Evolutionary conservation across 2,329 filamentous ascomycete species (phyloP).

Genomic region (Ascochyta clinopodiicola): DNA sequence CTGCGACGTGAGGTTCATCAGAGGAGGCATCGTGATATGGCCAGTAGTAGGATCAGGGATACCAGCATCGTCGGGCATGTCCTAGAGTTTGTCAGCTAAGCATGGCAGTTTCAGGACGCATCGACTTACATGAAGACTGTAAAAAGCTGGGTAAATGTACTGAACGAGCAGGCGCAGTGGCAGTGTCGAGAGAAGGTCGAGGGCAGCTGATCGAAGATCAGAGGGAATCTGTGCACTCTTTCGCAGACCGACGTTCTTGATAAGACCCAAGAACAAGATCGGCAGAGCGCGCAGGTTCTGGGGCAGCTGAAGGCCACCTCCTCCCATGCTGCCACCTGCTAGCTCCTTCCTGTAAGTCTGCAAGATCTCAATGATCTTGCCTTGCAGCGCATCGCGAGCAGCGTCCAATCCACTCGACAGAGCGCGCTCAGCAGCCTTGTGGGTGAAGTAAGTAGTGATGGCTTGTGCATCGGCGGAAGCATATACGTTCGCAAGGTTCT

Average conservation of each 20-base stretch:
- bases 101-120: not conserved
- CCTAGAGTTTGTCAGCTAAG: constrained; percentile 73
- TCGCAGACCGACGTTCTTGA: constrained; percentile 77
- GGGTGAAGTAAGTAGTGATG: constrained; percentile 91
- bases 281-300: constrained; percentile 89
- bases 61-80: constrained; percentile 95
- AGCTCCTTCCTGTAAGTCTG: constrained; percentile 97
- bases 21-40: constrained; percentile 85
- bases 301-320: constrained; percentile 88
- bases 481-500: constrained; percentile 88
- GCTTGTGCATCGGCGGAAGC: constrained; percentile 94
- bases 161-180: constrained; percentile 89
- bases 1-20: constrained; percentile 86
- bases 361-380: constrained; percentile 89
- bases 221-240: constrained; percentile 49
- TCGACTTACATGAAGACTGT: constrained; percentile 38
- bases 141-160: constrained; percentile 70
- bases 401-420: constrained; percentile 87
- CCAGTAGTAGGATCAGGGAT: constrained; percentile 84
- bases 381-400: constrained; percentile 86
- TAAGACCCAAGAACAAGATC: constrained; percentile 88
- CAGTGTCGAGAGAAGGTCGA: constrained; percentile 92
- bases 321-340: constrained; percentile 93
- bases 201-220: constrained; percentile 89
- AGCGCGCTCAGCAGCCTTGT: constrained; percentile 94